Conservation (phyloP, 148 eudicot species). For the Rhododendron ferrugineum region DNA sequence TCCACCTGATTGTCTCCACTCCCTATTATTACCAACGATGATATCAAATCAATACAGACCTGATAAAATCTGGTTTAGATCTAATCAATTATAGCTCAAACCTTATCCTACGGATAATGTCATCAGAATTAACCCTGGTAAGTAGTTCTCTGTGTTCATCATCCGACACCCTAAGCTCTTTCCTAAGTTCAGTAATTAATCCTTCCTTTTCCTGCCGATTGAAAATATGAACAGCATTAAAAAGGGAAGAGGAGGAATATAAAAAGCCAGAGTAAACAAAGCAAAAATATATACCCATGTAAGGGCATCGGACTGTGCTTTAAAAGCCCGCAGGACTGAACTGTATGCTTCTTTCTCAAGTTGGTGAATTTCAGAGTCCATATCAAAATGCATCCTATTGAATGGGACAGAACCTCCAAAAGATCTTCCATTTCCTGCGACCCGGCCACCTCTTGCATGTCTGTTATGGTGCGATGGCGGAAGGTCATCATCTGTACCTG, state of each 20-base stretch:
- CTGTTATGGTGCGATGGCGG: slow-evolving; percentile 33
- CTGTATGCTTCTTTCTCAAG: slow-evolving; percentile 91
- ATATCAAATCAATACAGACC: slow-evolving; percentile 10
- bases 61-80: background rate
- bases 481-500: slow-evolving; percentile 52
- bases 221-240: slow-evolving; percentile 9
- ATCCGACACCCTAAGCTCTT: slow-evolving; percentile 93
- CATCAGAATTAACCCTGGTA: slow-evolving; percentile 67
- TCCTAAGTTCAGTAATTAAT: slow-evolving; percentile 84
- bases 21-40: slow-evolving; percentile 36
- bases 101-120: slow-evolving; percentile 69
- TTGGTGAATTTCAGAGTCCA: slow-evolving; percentile 79
- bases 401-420: slow-evolving; percentile 37
- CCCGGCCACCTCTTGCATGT: slow-evolving; percentile 29
- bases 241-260: slow-evolving; percentile 15
- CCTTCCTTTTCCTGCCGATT: slow-evolving; percentile 80
- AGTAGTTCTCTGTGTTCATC: slow-evolving; percentile 94
- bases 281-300: slow-evolving; percentile 61
- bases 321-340: slow-evolving; percentile 84
- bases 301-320: slow-evolving; percentile 94
- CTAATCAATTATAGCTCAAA: slow-evolving; percentile 7
- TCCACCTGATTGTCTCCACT: slow-evolving; percentile 83
- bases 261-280: background rate
- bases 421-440: slow-evolving; percentile 34
- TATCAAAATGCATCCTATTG: slow-evolving; percentile 54